Evolutionary conservation across 2,329 filamentous ascomycete species (phyloP).

Genomic region (Penicillium hordei): DNA sequence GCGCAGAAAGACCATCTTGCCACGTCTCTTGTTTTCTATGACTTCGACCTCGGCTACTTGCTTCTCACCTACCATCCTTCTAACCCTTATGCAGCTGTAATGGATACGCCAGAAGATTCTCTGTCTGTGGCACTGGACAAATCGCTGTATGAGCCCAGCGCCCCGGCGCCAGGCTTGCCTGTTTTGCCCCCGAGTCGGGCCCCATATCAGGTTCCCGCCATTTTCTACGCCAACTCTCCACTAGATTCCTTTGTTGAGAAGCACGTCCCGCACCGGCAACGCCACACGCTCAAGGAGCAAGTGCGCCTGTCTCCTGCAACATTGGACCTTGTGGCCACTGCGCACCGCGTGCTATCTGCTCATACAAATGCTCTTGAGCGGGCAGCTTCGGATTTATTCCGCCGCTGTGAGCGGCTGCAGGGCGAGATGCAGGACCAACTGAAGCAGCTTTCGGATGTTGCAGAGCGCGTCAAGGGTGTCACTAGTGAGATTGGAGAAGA

Average conservation of each 20-base stretch:
- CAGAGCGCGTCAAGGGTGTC: conserved; percentile 47
- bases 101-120: conserved; percentile 49
- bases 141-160: conserved; percentile 27
- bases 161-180: conserved; percentile 23
- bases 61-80: conserved; percentile 52
- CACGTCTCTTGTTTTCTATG: conserved; percentile 54
- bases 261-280: conserved; percentile 45
- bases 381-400: conserved; percentile 53
- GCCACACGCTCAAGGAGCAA: conserved; percentile 45
- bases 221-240: conserved; percentile 42
- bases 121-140: conserved; percentile 31
- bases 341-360: conserved; percentile 48
- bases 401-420: conserved; percentile 50
- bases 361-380: conserved; percentile 49
- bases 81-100: conserved; percentile 52
- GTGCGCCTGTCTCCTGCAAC: conserved; percentile 51
- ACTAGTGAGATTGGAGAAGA: conserved; percentile 41
- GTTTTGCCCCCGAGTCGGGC: conserved; percentile 37
- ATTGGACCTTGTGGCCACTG: conserved; percentile 48
- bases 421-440: conserved; percentile 51
- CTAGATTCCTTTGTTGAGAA: conserved; percentile 45
- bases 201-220: conserved; percentile 44
- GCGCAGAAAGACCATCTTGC: conserved; percentile 41
- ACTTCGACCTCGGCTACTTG: conserved; percentile 59
- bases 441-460: conserved; percentile 46